Evolutionary conservation across 1,139 yeast genomes (phyloP).

Genomic region (Yamadazyma atlantica): DNA sequence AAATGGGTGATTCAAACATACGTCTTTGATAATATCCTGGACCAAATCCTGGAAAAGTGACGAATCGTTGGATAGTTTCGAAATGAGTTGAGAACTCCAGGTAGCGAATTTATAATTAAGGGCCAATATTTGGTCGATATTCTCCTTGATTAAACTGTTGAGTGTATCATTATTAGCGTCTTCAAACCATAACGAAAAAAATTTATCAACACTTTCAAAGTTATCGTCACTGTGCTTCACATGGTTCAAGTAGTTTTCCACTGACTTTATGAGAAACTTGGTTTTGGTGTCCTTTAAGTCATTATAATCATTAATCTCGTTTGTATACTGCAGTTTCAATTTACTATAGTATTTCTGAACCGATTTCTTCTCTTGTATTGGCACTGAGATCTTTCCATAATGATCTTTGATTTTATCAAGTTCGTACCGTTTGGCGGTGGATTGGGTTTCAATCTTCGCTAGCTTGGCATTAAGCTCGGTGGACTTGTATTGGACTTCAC

Average conservation of each 20-base stretch:
- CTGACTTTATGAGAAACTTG: constrained; percentile 53
- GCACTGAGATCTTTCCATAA: constrained; percentile 35
- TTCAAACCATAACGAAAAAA: constrained; percentile 86
- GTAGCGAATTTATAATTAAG: constrained; percentile 54
- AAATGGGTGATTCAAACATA: constrained; percentile 68
- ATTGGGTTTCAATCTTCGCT: constrained; percentile 37
- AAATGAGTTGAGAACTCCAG: constrained; percentile 83
- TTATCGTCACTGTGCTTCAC: constrained; percentile 47
- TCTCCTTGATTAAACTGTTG: constrained; percentile 31
- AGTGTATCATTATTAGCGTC: constrained; percentile 44
- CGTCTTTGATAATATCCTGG: constrained; percentile 44
- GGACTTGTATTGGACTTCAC: constrained; percentile 64
- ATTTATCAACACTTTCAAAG: constrained; percentile 67
- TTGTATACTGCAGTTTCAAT: constrained; percentile 44
- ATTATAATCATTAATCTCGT: constrained; percentile 51
- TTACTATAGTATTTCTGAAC: constrained; percentile 53
- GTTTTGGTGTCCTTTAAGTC: constrained; percentile 34
- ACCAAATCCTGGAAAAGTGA: constrained; percentile 57
- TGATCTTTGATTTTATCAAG: constrained; percentile 48
- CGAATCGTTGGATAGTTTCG: constrained; percentile 57
- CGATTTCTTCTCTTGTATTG: constrained; percentile 40
- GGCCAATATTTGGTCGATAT: constrained; percentile 48
- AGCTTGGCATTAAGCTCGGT: constrained; percentile 45
- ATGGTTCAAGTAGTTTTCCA: constrained; percentile 59
- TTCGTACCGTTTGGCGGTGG: constrained; percentile 42